A percentile compares a stretch with the other conserved stretches of the same genome.
Evolutionary conservation across 2,329 filamentous ascomycete species (phyloP).

Genomic region (Chaetomium sp.): DNA sequence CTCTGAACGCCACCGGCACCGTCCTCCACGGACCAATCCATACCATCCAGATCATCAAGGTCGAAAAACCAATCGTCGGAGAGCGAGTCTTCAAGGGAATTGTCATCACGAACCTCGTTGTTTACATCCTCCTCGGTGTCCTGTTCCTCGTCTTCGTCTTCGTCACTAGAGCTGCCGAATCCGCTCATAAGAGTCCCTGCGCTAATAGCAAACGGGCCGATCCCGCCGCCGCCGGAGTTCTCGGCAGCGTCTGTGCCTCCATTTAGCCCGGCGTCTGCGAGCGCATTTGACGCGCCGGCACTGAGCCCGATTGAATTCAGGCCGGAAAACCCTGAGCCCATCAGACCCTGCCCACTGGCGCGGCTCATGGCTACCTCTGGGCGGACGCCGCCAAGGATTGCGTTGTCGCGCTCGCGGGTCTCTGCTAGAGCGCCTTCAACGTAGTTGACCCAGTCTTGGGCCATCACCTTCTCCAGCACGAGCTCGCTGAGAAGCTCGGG

Average conservation of each 20-base stretch:
- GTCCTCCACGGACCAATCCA: neutral
- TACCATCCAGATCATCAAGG: neutral
- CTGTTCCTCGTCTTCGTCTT: slow-evolving; percentile 93
- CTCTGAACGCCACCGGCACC: slow-evolving; percentile 10
- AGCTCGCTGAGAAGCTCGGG: slow-evolving; percentile 81
- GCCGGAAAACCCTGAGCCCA: slow-evolving; percentile 52
- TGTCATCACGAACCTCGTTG: slow-evolving; percentile 61
- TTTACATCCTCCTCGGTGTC: slow-evolving; percentile 76
- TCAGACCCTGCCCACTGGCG: slow-evolving; percentile 54
- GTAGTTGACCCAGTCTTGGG: slow-evolving; percentile 89
- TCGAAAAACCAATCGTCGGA: neutral
- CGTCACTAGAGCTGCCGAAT: slow-evolving; percentile 92
- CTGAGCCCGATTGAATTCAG: slow-evolving; percentile 47
- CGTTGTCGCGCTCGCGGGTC: slow-evolving; percentile 93
- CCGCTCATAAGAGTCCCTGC: slow-evolving; percentile 79
- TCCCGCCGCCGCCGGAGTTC: slow-evolving; percentile 64
- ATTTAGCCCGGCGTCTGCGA: slow-evolving; percentile 80
- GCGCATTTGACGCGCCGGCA: slow-evolving; percentile 58
- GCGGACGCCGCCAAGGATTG: slow-evolving; percentile 92
- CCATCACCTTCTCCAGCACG: slow-evolving; percentile 86
- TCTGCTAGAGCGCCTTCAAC: slow-evolving; percentile 91
- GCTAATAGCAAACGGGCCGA: slow-evolving; percentile 72
- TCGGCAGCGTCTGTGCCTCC: slow-evolving; percentile 70
- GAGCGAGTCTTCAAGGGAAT: slow-evolving; percentile 12
- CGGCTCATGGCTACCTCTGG: slow-evolving; percentile 86